These are phyloP conservation scores for Ganoderma sp. DNA, from an alignment of 1,284 basidiomycete species.

Conservation along the genomic window DNA sequence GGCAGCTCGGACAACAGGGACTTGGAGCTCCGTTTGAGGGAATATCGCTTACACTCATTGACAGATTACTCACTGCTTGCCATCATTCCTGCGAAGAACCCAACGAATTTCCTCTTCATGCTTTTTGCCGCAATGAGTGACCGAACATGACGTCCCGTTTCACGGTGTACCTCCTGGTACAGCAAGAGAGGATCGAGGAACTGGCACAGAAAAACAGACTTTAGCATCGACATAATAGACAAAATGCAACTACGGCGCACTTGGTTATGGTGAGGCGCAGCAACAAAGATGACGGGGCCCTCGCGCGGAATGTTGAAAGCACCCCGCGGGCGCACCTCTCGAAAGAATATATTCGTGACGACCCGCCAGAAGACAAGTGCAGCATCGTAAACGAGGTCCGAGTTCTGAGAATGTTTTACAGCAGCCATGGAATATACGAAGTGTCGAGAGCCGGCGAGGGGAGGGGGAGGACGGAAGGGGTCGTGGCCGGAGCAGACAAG, in stretches of 20 bases:
- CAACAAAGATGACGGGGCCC: slow-evolving; percentile 96
- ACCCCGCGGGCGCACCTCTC: slow-evolving; percentile 94
- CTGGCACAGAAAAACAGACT: slow-evolving; percentile 47
- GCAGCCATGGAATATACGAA: slow-evolving; percentile 16
- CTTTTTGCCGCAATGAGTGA: slow-evolving; percentile 96
- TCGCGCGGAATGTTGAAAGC: slow-evolving; percentile 93
- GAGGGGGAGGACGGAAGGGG: slow-evolving; percentile 12
- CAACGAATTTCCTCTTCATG: slow-evolving; percentile 82
- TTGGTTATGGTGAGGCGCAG: slow-evolving; percentile 96
- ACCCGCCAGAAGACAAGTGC: slow-evolving; percentile 80
- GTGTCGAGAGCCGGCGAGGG: slow-evolving; percentile 22
- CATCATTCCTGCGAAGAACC: slow-evolving; percentile 86
- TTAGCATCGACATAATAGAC: slow-evolving; percentile 21
- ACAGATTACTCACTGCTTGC: slow-evolving; percentile 78
- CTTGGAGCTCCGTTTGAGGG: slow-evolving; percentile 49
- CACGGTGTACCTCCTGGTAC: slow-evolving; percentile 86
- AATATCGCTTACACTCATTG: slow-evolving; percentile 14
- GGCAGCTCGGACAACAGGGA: slow-evolving; percentile 92
- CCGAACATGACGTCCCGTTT: slow-evolving; percentile 84
- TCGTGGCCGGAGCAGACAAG: slow-evolving; percentile 24
- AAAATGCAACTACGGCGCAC: slow-evolving; percentile 46
- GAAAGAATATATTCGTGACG: slow-evolving; percentile 95
- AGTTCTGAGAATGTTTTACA: slow-evolving; percentile 22
- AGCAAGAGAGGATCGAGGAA: slow-evolving; percentile 96
- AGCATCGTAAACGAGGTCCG: slow-evolving; percentile 59